Evolutionary conservation across 257 asterid genomes (phyloP), one percentile per base, ranked within the genome.

Genomic region (Solanum sejunctum): DNA sequence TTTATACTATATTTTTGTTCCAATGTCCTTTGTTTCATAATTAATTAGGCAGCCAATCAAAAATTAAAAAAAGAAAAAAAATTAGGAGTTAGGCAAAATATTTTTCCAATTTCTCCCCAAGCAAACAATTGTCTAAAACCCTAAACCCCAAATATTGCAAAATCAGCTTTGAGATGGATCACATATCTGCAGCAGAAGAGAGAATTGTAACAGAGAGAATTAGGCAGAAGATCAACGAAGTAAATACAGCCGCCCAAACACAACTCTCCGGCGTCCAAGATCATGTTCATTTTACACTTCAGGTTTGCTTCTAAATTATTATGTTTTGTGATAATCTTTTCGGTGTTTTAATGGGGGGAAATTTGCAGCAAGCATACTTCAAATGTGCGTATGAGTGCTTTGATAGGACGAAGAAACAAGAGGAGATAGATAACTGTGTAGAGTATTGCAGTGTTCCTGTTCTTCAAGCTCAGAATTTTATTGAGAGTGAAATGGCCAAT

Each of bases 241-340:
- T 83, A 0, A 67, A 55, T 26, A 45, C 85, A 28, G 85, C 85
- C 0, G 64, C 81, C 16, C 69, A 83, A 18, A 57, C 85, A 49
- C 70, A 83, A 52, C 85, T 83, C 63, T 83, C 85, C n/a, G 81
- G 85, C n/a, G 85, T 69, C n/a, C 77, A 83, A 83, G 85, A 83
- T 51, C 81, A 83, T 73, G 26, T 83, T 51, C 16, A 67, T 36
- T 83, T 83, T 58, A 69, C 81, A 39, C 85, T 83, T 52, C 85
- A 83, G 85, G 85, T 83, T 67, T 36, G 61, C 77, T 61, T 82
- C 84, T 39, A 13, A 26, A 64, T 12, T 56, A 23, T 12, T n/a
- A 20, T 3, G 6, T 13, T 45, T 21, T 49, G 23, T 75, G 60
- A 7, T 56, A 0, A 3, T 73, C 2, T 72, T 6, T 28, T 47